A percentile compares a stretch with the other conserved stretches of the same genome.
Conservation (phyloP, 768 basidiomycete species). For the Zangia roseola region DNA sequence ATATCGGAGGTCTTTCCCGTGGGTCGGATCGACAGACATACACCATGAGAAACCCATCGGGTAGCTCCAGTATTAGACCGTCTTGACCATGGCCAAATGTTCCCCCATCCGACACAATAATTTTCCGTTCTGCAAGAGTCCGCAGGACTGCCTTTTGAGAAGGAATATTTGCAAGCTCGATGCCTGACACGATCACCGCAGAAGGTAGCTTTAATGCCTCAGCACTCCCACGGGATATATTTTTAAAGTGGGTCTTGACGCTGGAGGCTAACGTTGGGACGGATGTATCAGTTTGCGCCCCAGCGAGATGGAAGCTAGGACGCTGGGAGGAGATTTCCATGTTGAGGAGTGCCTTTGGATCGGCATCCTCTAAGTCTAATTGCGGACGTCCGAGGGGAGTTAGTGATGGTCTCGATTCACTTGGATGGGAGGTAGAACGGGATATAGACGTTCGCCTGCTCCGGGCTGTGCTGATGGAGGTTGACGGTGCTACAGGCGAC, state of each 20-base stretch:
- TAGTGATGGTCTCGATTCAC: slow-evolving; percentile 18
- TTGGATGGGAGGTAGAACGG: slow-evolving; percentile 18
- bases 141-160: slow-evolving; percentile 58
- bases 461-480: slow-evolving; percentile 22
- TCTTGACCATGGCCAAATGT: slow-evolving; percentile 25
- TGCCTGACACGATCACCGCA: slow-evolving; percentile 65
- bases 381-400: slow-evolving; percentile 14
- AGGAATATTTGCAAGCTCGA: slow-evolving; percentile 56
- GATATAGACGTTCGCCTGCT: slow-evolving; percentile 28
- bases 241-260: slow-evolving; percentile 7
- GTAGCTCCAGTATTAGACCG: slow-evolving; percentile 35
- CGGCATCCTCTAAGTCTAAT: slow-evolving; percentile 11
- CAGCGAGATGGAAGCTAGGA: slow-evolving; percentile 7
- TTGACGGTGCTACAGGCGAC: slow-evolving; percentile 12
- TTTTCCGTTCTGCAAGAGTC: slow-evolving; percentile 49
- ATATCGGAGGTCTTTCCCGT: slow-evolving; percentile 62
- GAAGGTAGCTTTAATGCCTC: slow-evolving; percentile 43
- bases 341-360: slow-evolving; percentile 1
- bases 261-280: slow-evolving; percentile 12
- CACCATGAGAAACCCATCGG: slow-evolving; percentile 67
- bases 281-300: slow-evolving; percentile 17
- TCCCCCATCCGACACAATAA: slow-evolving; percentile 39
- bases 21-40: slow-evolving; percentile 69
- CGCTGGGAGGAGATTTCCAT: slow-evolving; percentile 3
- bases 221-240: slow-evolving; percentile 15